These are phyloP conservation scores for Aphanomyces astaci DNA, from an alignment of 352 stramenopile genomes.

Conservation along the genomic window DNA sequence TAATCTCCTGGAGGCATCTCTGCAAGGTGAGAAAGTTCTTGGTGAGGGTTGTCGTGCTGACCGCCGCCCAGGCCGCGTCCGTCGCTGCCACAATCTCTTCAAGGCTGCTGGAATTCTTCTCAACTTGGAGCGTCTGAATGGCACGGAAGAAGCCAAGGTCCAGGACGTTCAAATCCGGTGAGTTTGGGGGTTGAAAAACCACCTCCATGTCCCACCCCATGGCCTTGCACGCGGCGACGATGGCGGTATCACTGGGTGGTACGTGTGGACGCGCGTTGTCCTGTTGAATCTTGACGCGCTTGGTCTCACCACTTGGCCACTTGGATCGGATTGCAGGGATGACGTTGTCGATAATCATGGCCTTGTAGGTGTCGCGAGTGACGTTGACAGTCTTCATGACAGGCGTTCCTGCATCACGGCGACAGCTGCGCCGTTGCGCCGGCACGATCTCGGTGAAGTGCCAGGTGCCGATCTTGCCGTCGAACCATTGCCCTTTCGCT, in stretches of 20 bases:
- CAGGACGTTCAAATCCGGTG: slow-evolving; percentile 29
- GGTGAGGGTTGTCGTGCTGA: background rate
- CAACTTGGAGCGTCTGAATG: slow-evolving; percentile 24
- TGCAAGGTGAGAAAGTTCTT: slow-evolving; percentile 6
- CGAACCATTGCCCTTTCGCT: background rate
- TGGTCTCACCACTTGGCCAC: background rate
- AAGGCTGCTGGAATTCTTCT: background rate
- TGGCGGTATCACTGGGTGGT: background rate
- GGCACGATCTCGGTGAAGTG: slow-evolving; percentile 25
- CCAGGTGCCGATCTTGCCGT: slow-evolving; percentile 1
- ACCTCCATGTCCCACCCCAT: background rate
- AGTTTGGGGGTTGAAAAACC: slow-evolving; percentile 27
- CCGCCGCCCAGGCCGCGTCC: background rate
- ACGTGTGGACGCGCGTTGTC: background rate
- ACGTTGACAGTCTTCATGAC: slow-evolving; percentile 26
- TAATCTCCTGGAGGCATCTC: background rate
- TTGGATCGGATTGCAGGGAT: slow-evolving; percentile 25
- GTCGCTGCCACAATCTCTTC: background rate
- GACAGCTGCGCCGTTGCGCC: slow-evolving; percentile 19
- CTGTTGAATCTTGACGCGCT: background rate
- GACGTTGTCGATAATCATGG: slow-evolving; percentile 10
- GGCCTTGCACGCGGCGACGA: background rate
- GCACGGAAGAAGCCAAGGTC: slow-evolving; percentile 29
- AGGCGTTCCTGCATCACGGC: slow-evolving; percentile 21
- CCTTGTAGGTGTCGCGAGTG: slow-evolving; percentile 18